Conservation (phyloP, 768 basidiomycete genomes). For the Calocybe indica region DNA sequence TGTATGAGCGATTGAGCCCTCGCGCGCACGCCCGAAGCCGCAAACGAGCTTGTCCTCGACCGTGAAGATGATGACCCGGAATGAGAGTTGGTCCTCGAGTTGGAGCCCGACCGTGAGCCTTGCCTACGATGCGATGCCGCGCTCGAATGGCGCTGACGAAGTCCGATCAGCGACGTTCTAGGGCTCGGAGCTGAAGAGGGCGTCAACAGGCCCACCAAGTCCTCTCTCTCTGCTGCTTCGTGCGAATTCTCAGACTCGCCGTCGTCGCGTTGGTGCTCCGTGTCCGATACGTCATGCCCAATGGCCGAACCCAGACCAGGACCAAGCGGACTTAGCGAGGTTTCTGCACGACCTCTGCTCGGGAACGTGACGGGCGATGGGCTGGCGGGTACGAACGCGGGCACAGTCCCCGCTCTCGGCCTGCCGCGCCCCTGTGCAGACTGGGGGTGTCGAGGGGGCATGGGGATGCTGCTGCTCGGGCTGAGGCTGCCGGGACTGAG, state of each 20-base stretch:
- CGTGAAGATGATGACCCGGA: slow-evolving; percentile 35
- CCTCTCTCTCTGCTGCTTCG: slow-evolving; percentile 59
- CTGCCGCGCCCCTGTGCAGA: slow-evolving; percentile 21
- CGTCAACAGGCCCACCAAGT: slow-evolving; percentile 51
- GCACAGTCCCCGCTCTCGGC: slow-evolving; percentile 26
- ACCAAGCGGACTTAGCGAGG: slow-evolving; percentile 4
- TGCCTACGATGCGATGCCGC: slow-evolving; percentile 22
- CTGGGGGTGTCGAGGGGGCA: slow-evolving; percentile 37
- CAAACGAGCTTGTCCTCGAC: slow-evolving; percentile 35
- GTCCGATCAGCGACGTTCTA: slow-evolving; percentile 34
- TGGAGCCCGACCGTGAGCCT: slow-evolving; percentile 26
- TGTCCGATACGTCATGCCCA: slow-evolving; percentile 24
- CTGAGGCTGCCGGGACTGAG: too few relatives aligned
- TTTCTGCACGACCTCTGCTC: slow-evolving; percentile 13
- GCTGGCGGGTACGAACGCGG: slow-evolving; percentile 19
- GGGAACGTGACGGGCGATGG: slow-evolving; percentile 20
- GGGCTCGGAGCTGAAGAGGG: slow-evolving; percentile 37
- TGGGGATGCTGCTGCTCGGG: slow-evolving; percentile 29
- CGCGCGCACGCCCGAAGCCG: slow-evolving; percentile 50
- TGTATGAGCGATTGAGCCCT: slow-evolving; percentile 66
- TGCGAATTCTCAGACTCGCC: slow-evolving; percentile 45
- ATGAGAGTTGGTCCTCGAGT: slow-evolving; percentile 24
- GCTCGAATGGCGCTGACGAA: slow-evolving; percentile 34
- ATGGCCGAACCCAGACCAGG: slow-evolving; percentile 7
- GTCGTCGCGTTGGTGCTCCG: slow-evolving; percentile 7